phyloP scores from a whole-genome alignment of 805 yeast species.

The Lipomyces japonicus region DNA sequence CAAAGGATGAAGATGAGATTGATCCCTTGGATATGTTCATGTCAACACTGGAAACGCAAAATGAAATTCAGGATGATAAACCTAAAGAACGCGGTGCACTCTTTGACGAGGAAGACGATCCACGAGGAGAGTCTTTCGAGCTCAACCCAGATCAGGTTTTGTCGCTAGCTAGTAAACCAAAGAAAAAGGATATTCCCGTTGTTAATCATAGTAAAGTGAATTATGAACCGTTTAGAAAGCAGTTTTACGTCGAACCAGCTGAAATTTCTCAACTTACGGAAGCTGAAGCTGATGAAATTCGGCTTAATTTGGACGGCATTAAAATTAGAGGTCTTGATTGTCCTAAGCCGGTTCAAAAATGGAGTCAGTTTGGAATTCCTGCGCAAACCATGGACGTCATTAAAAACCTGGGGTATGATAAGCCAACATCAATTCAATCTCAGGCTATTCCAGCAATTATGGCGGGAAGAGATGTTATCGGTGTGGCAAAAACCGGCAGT shows the following conservation, averaged over 20 bases:
- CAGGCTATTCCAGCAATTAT: constrained; percentile 88
- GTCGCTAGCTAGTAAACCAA: constrained; percentile 35
- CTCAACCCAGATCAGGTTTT: constrained; percentile 35
- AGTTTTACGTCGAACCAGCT: constrained; percentile 59
- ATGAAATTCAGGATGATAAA: constrained; percentile 5
- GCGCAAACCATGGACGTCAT: constrained; percentile 52
- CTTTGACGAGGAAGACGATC: constrained; percentile 27
- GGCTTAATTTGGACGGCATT: constrained; percentile 60
- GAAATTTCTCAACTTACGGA: constrained; percentile 48
- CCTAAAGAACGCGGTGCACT: constrained; percentile 12
- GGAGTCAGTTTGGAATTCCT: constrained; percentile 82
- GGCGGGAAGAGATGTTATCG: constrained; percentile 86
- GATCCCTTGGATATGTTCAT: constrained; percentile 51
- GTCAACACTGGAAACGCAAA: constrained; percentile 32
- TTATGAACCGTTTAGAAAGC: constrained; percentile 55
- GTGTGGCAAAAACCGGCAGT: constrained; percentile 94
- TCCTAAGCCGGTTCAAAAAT: constrained; percentile 64
- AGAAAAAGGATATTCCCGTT: constrained; percentile 50
- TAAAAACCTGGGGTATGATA: constrained; percentile 47
- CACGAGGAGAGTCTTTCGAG: constrained; percentile 32
- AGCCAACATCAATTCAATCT: constrained; percentile 84
- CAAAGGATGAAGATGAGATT: constrained; percentile 34
- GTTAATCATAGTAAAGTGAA: constrained; percentile 46
- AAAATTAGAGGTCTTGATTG: constrained; percentile 56
- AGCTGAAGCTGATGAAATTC: constrained; percentile 54